phyloP scores from a whole-genome alignment of 495 filamentous ascomycete species.

The Aspergillus heteromorphus region DNA sequence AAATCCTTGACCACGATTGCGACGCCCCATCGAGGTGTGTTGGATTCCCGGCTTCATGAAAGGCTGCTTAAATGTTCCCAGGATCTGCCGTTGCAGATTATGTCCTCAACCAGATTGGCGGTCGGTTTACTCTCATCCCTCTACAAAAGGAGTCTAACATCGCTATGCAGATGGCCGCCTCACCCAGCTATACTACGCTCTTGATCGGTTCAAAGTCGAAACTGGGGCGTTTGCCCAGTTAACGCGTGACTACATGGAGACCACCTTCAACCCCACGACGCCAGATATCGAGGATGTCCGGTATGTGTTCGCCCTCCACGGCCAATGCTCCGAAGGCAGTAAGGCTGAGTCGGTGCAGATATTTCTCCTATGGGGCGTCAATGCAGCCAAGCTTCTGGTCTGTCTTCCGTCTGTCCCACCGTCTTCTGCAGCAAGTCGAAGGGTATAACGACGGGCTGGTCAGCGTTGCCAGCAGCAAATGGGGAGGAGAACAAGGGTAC shows the following conservation, averaged over 20 bases:
- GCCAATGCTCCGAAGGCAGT: neutral
- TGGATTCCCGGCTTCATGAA: neutral
- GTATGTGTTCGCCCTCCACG: slow-evolving; percentile 23
- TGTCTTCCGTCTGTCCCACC: slow-evolving; percentile 68
- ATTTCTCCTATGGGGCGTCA: slow-evolving; percentile 87
- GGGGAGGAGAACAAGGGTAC: slow-evolving; percentile 68
- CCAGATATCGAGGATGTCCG: slow-evolving; percentile 68
- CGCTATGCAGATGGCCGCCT: slow-evolving; percentile 44
- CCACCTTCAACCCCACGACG: slow-evolving; percentile 75
- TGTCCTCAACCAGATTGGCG: slow-evolving; percentile 63
- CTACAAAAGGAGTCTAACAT: neutral
- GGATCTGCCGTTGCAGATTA: slow-evolving; percentile 82
- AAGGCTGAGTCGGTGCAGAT: slow-evolving; percentile 39
- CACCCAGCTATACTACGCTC: slow-evolving; percentile 62
- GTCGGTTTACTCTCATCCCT: slow-evolving; percentile 13
- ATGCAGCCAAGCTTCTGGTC: slow-evolving; percentile 62
- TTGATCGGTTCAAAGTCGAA: slow-evolving; percentile 64
- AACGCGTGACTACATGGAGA: slow-evolving; percentile 72
- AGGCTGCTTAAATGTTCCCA: slow-evolving; percentile 16
- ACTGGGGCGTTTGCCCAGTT: slow-evolving; percentile 82
- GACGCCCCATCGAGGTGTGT: slow-evolving; percentile 71
- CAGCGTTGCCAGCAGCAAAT: slow-evolving; percentile 75
- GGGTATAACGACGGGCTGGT: slow-evolving; percentile 92
- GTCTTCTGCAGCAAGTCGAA: slow-evolving; percentile 63
- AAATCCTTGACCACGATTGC: slow-evolving; percentile 82